Conservation (phyloP, 768 basidiomycete species). For the Suillus clintonianus region DNA sequence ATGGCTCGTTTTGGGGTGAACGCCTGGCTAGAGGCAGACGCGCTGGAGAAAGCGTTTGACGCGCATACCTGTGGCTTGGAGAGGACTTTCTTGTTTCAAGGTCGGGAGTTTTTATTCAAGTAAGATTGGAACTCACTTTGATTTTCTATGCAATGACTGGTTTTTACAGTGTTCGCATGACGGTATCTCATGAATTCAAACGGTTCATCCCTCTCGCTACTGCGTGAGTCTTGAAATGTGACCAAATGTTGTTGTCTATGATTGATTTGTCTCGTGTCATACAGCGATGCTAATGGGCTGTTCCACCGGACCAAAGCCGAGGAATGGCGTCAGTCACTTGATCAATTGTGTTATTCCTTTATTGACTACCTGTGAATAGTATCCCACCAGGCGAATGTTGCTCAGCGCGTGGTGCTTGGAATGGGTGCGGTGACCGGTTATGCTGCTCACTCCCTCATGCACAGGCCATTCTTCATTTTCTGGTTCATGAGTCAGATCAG, state of each 20-base stretch:
- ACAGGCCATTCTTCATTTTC: slow-evolving; percentile 68
- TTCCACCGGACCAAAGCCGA: slow-evolving; percentile 60
- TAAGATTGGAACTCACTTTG: slow-evolving; percentile 7
- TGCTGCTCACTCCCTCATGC: slow-evolving; percentile 45
- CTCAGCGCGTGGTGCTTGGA: slow-evolving; percentile 59
- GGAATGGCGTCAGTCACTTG: slow-evolving; percentile 61
- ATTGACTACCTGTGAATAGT: slow-evolving; percentile 35
- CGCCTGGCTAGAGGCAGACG: slow-evolving; percentile 72
- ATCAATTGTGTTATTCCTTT: slow-evolving; percentile 1
- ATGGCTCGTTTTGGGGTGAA: slow-evolving; percentile 64
- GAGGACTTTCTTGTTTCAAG: slow-evolving; percentile 66
- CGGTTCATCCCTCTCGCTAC: slow-evolving; percentile 61
- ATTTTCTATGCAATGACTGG: neutral
- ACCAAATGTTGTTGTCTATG: neutral
- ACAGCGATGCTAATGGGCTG: slow-evolving; percentile 44
- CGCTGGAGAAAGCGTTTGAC: slow-evolving; percentile 62
- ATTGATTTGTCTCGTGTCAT: slow-evolving; percentile 2
- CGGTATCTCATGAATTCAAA: slow-evolving; percentile 69
- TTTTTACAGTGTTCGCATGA: slow-evolving; percentile 60
- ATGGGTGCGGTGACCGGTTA: slow-evolving; percentile 61
- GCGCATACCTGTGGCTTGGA: slow-evolving; percentile 69
- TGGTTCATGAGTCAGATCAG: slow-evolving; percentile 77
- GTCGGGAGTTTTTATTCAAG: slow-evolving; percentile 68
- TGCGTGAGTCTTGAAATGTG: slow-evolving; percentile 42
- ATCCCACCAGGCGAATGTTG: slow-evolving; percentile 58